These are phyloP conservation scores for Nadsonia starkeyi-henricii DNA, from an alignment of 1,139 yeast genomes.

Conservation along the genomic window DNA sequence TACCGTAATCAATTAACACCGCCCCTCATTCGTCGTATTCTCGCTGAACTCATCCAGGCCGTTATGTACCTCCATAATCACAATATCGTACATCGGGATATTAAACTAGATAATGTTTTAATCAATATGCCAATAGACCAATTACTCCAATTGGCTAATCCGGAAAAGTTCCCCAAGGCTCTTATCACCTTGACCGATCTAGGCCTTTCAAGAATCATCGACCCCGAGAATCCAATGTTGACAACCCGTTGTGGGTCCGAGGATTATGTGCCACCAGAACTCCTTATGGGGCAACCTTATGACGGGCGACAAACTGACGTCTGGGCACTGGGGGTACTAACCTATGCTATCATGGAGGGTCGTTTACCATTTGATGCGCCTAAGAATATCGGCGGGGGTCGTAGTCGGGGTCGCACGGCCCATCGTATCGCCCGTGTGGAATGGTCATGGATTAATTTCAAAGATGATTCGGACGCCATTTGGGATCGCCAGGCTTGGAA, in stretches of 20 bases:
- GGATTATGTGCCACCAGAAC: conserved; percentile 89
- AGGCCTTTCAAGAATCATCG: conserved; percentile 66
- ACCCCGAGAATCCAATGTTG: conserved; percentile 44
- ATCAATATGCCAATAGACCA: conserved; percentile 30
- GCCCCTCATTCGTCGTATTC: conserved; percentile 41
- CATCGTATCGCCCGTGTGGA: conserved; percentile 87
- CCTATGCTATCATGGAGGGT: conserved; percentile 70
- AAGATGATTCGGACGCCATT: conserved; percentile 16
- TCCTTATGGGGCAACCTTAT: conserved; percentile 77
- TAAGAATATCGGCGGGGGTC: conserved; percentile 20
- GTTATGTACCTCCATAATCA: conserved; percentile 58
- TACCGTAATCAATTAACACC: conserved; percentile 29
- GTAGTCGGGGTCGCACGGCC: conserved; percentile 51
- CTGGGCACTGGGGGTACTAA: conserved; percentile 89
- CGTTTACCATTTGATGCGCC: conserved; percentile 73
- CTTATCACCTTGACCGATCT: conserved; percentile 68
- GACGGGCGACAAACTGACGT: conserved; percentile 83
- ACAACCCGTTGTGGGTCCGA: conserved; percentile 90
- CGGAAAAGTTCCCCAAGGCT: conserved; percentile 19
- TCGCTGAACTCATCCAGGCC: conserved; percentile 55
- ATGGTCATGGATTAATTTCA: conserved; percentile 65
- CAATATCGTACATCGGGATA: conserved; percentile 70
- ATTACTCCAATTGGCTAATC: conserved; percentile 17
- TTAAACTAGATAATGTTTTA: conserved; percentile 70
- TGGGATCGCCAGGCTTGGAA: conserved; percentile 23